Base-by-base conservation (phyloP, 805 yeast genomes). In the Cephaloascus fragrans region DNA sequence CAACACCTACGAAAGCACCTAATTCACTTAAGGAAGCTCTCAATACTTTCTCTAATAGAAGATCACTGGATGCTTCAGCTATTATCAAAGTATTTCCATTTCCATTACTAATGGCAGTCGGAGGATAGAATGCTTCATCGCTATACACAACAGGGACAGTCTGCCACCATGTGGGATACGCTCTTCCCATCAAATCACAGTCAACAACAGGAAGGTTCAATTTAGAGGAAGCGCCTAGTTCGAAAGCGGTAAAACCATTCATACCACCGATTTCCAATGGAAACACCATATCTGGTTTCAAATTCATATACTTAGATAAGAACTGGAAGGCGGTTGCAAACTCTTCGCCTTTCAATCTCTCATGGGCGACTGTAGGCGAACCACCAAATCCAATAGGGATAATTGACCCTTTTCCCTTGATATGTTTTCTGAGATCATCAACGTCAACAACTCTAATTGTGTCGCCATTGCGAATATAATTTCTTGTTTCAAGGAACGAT, bases 181-280 rank as follows among this genome's bases (percentile, higher is more conserved):
- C 75, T 45, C 75, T 53, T 4, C 75, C 75, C 75, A 69, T 69
- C 36, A 66, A 46, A 43, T 69, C 75, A 20, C 57, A 52, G 45
- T 61, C 67, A 17, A 66, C 48, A 12, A 60, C 55, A 23, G 59
- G 60, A 26, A 54, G 40, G 32, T 52, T 45, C 33, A 57, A 42
- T 37, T 53, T 51, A 17, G 51, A 37, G 18, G 49, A 45, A 3
- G 53, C 31, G 54, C 47, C 32, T 39, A 35, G 19, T 16, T 31
- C 15, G 33, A 31, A 18, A 15, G 42, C 46, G 16, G 32, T 35
- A 19, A 45, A 39, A 2, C 71, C 73, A 46, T 67, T 67, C 18
- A 62, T 67, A 37, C 72, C 72, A 28, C 73, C 73, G 40, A 67
- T 66, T 46, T 67, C 72, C 16, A 64, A 40, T 0, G 69, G 59